Percentiles rank a stretch among this genome's conserved stretches.
phyloP scores from a whole-genome alignment of 345 rosid species.

The Brassica incana region DNA sequence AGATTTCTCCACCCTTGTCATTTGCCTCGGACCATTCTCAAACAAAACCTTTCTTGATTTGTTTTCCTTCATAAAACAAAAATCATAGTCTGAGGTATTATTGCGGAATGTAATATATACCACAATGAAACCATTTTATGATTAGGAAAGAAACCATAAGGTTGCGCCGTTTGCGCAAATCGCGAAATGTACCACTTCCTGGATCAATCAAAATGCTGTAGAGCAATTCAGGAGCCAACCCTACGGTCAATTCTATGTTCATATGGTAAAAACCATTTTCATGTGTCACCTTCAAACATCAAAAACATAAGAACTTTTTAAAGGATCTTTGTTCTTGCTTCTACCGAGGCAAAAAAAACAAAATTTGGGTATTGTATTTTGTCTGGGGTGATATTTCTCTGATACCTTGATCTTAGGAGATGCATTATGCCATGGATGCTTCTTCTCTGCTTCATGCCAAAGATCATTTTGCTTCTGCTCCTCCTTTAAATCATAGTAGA shows the following conservation, averaged over 20 bases:
- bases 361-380: background rate
- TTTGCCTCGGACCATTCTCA: background rate
- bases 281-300: background rate
- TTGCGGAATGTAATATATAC: background rate
- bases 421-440: background rate
- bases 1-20: background rate
- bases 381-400: background rate
- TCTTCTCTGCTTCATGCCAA: background rate
- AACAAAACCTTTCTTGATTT: background rate
- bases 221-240: background rate
- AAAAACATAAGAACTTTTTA: background rate
- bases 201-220: background rate
- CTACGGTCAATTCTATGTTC: slow-evolving; percentile 2
- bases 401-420: background rate
- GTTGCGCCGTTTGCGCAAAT: background rate
- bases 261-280: slow-evolving; percentile 3
- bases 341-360: background rate
- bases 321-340: background rate
- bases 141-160: background rate
- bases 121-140: background rate
- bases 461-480: background rate
- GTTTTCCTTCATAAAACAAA: background rate
- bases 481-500: background rate
- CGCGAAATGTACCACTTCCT: background rate
- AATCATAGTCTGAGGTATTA: background rate